Evolutionary conservation across 1,139 yeast species (phyloP).

Genomic region (Entelexis paramagnoliae): DNA sequence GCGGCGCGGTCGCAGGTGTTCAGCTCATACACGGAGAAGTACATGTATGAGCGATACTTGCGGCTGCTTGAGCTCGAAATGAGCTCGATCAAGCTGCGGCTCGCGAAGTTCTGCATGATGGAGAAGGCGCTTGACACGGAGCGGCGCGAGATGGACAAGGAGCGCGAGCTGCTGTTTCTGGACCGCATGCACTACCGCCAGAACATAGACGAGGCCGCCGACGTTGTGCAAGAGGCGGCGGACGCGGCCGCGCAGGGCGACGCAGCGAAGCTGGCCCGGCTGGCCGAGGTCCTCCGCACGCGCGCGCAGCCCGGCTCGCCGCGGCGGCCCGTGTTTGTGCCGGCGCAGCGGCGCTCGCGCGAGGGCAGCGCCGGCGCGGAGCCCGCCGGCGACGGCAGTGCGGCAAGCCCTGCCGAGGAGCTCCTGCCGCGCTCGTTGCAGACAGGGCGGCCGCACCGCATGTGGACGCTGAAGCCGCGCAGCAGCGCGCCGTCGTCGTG

Average conservation of each 20-base stretch:
- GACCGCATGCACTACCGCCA: conserved; percentile 67
- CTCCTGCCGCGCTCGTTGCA: conserved; percentile 8
- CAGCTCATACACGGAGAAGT: conserved; percentile 73
- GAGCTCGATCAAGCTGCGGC: conserved; percentile 65
- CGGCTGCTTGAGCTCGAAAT: conserved; percentile 63
- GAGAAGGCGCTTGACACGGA: conserved; percentile 75
- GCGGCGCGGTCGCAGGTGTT: conserved; percentile 80
- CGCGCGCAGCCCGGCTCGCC: conserved; percentile 20
- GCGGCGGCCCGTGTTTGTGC: conserved; percentile 16
- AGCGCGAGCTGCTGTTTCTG: conserved; percentile 70
- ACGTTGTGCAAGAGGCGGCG: conserved; percentile 41
- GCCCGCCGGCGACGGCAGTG: background rate
- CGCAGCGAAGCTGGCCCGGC: conserved; percentile 15
- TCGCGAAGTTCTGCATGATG: conserved; percentile 55
- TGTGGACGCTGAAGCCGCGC: conserved; percentile 21
- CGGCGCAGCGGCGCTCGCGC: background rate
- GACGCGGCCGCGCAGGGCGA: conserved; percentile 31
- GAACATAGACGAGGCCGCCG: conserved; percentile 45
- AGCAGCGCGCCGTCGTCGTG: background rate
- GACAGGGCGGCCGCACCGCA: conserved; percentile 13
- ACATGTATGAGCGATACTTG: conserved; percentile 42
- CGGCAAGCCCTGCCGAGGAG: background rate
- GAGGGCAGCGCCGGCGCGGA: background rate
- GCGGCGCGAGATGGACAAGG: conserved; percentile 58
- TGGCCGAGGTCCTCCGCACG: conserved; percentile 25